These are phyloP conservation scores for Scleroderma citrinum DNA, from an alignment of 768 basidiomycete genomes.

Conservation along the genomic window DNA sequence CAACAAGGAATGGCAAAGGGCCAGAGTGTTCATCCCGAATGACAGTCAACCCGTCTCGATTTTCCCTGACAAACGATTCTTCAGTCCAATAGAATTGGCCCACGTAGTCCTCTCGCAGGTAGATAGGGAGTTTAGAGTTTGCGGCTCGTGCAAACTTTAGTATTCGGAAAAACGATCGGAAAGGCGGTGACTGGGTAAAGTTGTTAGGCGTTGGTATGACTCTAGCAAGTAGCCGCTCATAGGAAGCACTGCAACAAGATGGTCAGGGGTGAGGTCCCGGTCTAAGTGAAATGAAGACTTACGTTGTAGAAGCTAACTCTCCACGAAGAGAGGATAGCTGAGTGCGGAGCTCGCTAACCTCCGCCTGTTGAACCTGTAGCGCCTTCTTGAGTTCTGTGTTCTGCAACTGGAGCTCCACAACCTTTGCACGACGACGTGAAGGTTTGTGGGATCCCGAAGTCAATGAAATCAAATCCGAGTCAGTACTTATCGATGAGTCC, in stretches of 20 bases:
- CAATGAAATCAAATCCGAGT: not conserved
- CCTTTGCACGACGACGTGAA: not conserved
- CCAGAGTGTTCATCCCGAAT: not conserved
- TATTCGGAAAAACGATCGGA: slow-evolving; percentile 5
- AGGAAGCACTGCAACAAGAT: not conserved
- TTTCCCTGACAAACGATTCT: slow-evolving; percentile 1
- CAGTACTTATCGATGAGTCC: not conserved
- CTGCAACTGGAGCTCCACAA: not conserved
- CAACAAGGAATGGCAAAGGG: slow-evolving; percentile 1
- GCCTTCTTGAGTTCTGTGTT: not conserved
- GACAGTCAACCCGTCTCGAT: not conserved
- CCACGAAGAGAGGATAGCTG: slow-evolving; percentile 1
- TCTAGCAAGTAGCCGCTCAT: not conserved
- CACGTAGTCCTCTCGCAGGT: not conserved
- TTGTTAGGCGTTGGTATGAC: not conserved
- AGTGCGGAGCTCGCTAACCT: not conserved
- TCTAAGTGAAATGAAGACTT: not conserved
- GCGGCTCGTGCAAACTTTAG: slow-evolving; percentile 1
- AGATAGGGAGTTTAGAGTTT: not conserved
- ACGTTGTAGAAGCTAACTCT: slow-evolving; percentile 1
- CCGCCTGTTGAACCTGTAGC: not conserved
- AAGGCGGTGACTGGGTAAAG: not conserved
- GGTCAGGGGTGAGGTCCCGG: not conserved
- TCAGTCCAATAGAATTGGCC: slow-evolving; percentile 7
- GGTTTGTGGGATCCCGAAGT: not conserved